Conservation (phyloP, 805 yeast genomes). For the Citeromyces matritensis region DNA sequence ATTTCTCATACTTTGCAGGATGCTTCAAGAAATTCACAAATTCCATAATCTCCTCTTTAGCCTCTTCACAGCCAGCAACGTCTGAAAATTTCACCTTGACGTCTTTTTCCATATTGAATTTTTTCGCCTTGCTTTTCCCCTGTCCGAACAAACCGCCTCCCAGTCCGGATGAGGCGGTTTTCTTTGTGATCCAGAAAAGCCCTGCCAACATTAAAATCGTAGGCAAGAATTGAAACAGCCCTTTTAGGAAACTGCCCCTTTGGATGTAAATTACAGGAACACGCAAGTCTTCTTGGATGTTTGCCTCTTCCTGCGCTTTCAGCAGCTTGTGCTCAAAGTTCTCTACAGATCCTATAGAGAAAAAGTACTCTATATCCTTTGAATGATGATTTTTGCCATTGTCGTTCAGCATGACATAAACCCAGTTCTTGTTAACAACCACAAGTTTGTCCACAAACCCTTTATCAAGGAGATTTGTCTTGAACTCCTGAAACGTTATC, state of each 20-base stretch:
- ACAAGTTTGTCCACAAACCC: constrained; percentile 61
- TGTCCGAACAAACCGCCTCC: constrained; percentile 71
- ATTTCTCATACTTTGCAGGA: constrained; percentile 77
- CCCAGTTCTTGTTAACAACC: constrained; percentile 67
- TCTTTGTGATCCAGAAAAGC: constrained; percentile 59
- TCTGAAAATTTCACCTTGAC: constrained; percentile 82
- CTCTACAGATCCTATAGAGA: constrained; percentile 82
- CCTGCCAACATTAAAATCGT: constrained; percentile 83
- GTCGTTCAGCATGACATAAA: constrained; percentile 37
- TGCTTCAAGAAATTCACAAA: constrained; percentile 87
- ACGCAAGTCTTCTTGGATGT: constrained; percentile 44
- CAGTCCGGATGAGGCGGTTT: constrained; percentile 47
- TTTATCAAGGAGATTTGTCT: constrained; percentile 56
- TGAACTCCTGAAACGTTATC: constrained; percentile 87
- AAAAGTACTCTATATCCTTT: constrained; percentile 24
- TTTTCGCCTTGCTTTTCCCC: constrained; percentile 84
- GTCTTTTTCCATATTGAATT: constrained; percentile 83
- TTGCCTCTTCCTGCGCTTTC: constrained; percentile 57
- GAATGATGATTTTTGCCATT: constrained; percentile 16
- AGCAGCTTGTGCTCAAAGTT: constrained; percentile 71
- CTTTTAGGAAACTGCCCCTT: constrained; percentile 51
- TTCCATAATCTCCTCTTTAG: constrained; percentile 96
- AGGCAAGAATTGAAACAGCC: constrained; percentile 70
- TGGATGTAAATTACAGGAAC: constrained; percentile 72
- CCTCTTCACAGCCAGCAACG: constrained; percentile 96